phyloP scores from a whole-genome alignment of 352 stramenopile genomes.

The Pythium volutum region DNA sequence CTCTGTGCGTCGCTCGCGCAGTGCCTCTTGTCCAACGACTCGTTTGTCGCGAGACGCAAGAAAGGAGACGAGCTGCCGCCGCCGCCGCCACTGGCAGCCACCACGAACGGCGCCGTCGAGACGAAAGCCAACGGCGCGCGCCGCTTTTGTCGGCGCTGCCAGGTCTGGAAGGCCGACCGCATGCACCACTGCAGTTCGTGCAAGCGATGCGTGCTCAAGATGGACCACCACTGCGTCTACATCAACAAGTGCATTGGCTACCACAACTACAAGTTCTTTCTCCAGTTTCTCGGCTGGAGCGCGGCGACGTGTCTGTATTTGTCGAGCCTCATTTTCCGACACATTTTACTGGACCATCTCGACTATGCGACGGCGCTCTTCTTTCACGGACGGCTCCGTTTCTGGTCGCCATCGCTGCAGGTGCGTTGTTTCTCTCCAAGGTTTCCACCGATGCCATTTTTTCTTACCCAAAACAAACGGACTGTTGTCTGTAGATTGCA shows the following conservation, averaged over 20 bases:
- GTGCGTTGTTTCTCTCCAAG: constrained; percentile 19
- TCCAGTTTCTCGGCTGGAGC: constrained; percentile 82
- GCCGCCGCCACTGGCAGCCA: background rate
- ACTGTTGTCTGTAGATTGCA: constrained; percentile 43
- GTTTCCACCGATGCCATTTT: too few species aligned
- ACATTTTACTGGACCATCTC: constrained; percentile 49
- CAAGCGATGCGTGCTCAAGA: constrained; percentile 76
- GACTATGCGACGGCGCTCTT: constrained; percentile 52
- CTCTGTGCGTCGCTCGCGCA: constrained; percentile 57
- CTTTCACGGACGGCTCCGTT: constrained; percentile 46
- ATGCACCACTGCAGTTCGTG: constrained; percentile 84
- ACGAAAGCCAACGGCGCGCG: constrained; percentile 66
- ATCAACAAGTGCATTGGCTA: constrained; percentile 91
- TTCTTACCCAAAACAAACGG: too few species aligned
- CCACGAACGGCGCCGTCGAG: constrained; percentile 32
- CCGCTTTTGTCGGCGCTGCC: constrained; percentile 76
- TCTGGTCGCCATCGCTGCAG: constrained; percentile 60
- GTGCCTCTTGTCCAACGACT: constrained; percentile 51
- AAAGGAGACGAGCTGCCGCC: constrained; percentile 10
- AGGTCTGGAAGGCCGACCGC: constrained; percentile 69
- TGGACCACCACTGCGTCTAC: constrained; percentile 89
- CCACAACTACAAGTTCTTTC: constrained; percentile 90
- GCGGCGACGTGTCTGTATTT: constrained; percentile 63
- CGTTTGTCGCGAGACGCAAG: constrained; percentile 44
- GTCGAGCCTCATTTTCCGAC: constrained; percentile 64